Evolutionary conservation across 345 rosid genomes (phyloP).

Genomic region (Melaleuca alternifolia): DNA sequence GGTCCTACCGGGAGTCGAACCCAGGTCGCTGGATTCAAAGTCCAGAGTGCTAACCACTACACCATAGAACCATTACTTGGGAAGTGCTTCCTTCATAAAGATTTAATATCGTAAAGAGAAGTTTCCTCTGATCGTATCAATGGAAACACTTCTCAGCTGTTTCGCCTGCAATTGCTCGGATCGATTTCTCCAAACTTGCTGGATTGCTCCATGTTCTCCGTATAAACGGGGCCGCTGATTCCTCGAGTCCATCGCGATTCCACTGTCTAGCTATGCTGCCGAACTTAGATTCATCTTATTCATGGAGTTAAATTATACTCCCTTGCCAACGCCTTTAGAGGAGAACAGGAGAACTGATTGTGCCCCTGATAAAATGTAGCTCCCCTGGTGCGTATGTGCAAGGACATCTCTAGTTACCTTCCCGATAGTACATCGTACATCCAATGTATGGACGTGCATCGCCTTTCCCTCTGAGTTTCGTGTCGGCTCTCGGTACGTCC

Average conservation of each 20-base stretch:
- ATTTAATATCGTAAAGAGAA: fast-evolving
- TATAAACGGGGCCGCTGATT: neutral
- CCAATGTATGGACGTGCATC: too few species aligned
- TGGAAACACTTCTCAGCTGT: neutral
- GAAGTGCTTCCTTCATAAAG: fast-evolving
- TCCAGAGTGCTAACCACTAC: slow-evolving; percentile 99
- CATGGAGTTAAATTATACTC: neutral
- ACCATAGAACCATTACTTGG: slow-evolving; percentile 59
- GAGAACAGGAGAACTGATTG: neutral
- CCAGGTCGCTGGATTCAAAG: slow-evolving; percentile 99
- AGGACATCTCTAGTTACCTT: too few species aligned
- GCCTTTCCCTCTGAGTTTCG: neutral
- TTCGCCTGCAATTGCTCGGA: neutral
- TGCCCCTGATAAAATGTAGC: neutral
- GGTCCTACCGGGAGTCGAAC: slow-evolving; percentile 98
- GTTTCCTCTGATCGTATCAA: neutral
- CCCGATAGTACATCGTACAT: too few species aligned
- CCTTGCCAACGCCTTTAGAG: neutral
- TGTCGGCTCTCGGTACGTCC: neutral
- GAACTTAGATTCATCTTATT: neutral
- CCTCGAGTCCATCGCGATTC: neutral
- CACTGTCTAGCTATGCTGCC: neutral
- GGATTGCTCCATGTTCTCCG: neutral
- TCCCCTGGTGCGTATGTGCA: too few species aligned
- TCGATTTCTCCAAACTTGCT: neutral